Evolutionary conservation across 1,284 basidiomycete genomes (phyloP).

Genomic region (Exobasidium rhododendri): DNA sequence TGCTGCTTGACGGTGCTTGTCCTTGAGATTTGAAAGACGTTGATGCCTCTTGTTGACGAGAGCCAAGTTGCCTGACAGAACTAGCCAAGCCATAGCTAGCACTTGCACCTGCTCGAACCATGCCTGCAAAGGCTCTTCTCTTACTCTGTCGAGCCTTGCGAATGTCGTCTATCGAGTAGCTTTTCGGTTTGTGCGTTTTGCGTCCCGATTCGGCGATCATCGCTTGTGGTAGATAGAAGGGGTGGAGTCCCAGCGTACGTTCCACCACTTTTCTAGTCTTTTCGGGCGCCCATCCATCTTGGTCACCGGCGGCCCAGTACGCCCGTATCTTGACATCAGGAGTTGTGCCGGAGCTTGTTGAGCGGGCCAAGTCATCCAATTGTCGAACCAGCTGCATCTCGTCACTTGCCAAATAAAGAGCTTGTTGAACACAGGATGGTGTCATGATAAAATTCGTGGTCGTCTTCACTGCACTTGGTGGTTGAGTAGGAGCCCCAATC

Average conservation of each 20-base stretch:
- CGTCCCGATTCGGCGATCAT: not conserved
- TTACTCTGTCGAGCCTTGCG: constrained; percentile 6
- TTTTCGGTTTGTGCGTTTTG: not conserved
- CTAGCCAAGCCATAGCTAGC: constrained; percentile 2
- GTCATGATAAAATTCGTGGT: constrained; percentile 34
- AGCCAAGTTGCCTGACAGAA: not conserved
- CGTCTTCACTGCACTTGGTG: constrained; percentile 14
- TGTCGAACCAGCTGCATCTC: constrained; percentile 30
- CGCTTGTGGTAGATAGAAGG: not conserved
- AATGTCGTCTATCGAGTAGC: constrained; percentile 8
- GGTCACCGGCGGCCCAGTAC: constrained; percentile 25
- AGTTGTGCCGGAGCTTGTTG: constrained; percentile 22
- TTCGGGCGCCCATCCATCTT: constrained; percentile 18
- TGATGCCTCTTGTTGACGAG: not conserved
- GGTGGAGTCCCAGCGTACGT: not conserved
- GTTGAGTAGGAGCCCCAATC: constrained; percentile 4
- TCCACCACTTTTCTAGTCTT: constrained; percentile 6
- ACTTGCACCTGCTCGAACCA: constrained; percentile 4
- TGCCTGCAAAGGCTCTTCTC: not conserved
- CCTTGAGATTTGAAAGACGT: not conserved
- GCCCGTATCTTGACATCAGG: constrained; percentile 18
- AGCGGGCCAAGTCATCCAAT: constrained; percentile 16
- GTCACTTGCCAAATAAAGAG: constrained; percentile 34
- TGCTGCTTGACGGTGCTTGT: not conserved
- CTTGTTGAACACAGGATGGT: constrained; percentile 25